Evolutionary conservation across 768 basidiomycete species (phyloP), one percentile per base, ranked within the genome.

Genomic region (Mycena metata): DNA sequence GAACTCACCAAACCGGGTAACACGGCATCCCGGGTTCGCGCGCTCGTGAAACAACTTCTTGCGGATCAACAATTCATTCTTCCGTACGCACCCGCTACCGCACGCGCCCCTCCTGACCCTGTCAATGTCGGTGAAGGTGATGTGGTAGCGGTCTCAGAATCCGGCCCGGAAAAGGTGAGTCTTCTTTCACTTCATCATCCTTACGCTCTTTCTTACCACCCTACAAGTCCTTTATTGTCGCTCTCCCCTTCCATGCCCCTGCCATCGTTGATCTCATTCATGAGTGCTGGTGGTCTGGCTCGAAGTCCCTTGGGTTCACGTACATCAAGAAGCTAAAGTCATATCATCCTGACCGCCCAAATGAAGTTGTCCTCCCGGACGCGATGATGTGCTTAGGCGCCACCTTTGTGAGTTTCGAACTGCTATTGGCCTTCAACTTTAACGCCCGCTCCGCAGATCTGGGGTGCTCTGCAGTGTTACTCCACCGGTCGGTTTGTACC

Each of bases 221-320:
- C 6, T 30, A 30, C 30, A n/a, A 43, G 52, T 21, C 26, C 24
- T 65, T 65, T 47, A 5, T 9, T 33, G 5, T 1, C 2, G 21
- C 39, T 1, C 0, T 21, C 15, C 65, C 65, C 7, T 60, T 66
- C 47, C 42, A 33, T 35, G 65, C 65, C 10, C 47, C 56, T 9
- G 56, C 65, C 19, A 51, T 66, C 49, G 39, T 54, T 17, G 65
- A 66, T 11, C 3, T 60, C 36, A 58, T 66, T 21, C 65, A 46
- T 17, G 56, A 66, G 16, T 26, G 43, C 8, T 66, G 46, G 46
- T 66, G 47, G 47, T 24, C 5, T n/a, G 33, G 19, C 16, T 1
- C 23, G 36, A 60, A 60, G n/a, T 47, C 47, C 3, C 24, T 66
- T 0, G 65, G 65, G 2, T 30, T 30, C 30, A 30, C 30, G 6